Conservation (phyloP, 495 filamentous ascomycete species). For the Niebla homalea region DNA sequence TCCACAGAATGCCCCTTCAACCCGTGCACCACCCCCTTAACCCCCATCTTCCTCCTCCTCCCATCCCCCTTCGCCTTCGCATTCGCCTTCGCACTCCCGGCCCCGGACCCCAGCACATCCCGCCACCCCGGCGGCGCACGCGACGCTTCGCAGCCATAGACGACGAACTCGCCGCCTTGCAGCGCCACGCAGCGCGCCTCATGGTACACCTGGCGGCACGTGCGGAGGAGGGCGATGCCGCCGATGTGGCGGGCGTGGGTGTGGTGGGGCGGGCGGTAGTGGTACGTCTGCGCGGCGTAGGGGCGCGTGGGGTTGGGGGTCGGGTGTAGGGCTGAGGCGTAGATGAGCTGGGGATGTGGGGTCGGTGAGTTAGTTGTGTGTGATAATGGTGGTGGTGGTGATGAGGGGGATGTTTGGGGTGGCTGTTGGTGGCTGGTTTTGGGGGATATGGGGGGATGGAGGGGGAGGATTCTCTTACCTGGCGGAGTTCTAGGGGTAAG, state of each 20-base stretch:
- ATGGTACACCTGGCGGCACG: conserved; percentile 21
- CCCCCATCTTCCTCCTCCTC: background rate
- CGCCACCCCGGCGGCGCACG: background rate
- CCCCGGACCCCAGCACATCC: background rate
- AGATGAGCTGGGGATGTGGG: no score
- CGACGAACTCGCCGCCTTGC: conserved; percentile 17
- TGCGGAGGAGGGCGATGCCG: conserved; percentile 15
- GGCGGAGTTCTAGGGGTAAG: conserved; percentile 21
- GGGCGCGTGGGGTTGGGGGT: conserved; percentile 13
- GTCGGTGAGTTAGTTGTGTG: no score
- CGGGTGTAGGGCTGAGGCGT: conserved; percentile 14
- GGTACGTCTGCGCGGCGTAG: conserved; percentile 15
- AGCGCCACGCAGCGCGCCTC: conserved; percentile 19
- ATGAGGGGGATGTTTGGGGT: no score
- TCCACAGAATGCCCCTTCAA: background rate
- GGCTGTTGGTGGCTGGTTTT: background rate
- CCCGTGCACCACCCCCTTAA: background rate
- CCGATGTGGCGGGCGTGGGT: conserved; percentile 11
- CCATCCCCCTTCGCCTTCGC: background rate
- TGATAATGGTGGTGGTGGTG: no score
- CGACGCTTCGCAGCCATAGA: conserved; percentile 9
- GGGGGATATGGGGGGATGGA: background rate
- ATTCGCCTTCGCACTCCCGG: background rate
- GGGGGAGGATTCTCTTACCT: conserved; percentile 1
- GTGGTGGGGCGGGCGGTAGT: conserved; percentile 19